Evolutionary conservation across 371 early-diverging fungal genomes (phyloP), one percentile per base, ranked within the genome.

Genomic region (Batkoa obscura): DNA sequence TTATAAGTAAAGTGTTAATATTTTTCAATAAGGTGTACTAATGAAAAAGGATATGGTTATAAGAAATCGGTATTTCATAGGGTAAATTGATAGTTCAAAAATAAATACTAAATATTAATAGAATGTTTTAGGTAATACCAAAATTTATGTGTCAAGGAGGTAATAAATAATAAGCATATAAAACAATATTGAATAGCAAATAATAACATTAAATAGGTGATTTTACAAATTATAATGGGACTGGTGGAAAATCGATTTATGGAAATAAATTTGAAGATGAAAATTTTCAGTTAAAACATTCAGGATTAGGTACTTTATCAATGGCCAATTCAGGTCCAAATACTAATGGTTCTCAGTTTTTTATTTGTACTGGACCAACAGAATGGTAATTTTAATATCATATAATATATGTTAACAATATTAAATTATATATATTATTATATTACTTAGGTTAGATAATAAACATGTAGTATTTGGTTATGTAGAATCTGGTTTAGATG

Each of bases 391-490:
- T 48, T n/a, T 37, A 30, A 6, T 50, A 15, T 50, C 33, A 6
- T 35, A 9, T 17, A 10, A 8, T 38, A 37, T 12, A 53, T 10
- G 35, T 37, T 23, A 23, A 23, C 23, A 23, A 23, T 23, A 23
- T 23, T 23, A 23, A 23, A 23, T 23, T 23, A 23, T 23, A 23
- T 23, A 23, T 23, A 23, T 23, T 23, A 84, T 90, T 0, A 79
- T 23, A 23, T 23, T 23, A 23, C 23, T 82, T 43, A 90, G 88
- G 71, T 83, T 99, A 62, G 94, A 99, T 72, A 90, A 90, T 63
- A 94, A 92, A 78, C 99, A 99, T 80, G 93, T 92, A 57, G 99
- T 99, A 41, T 99, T 99, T 70, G 99, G 99, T 55, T 41, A 68
- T 45, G 97, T 98, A 33, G 66, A 88, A 45, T 74, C 74, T 68